phyloP scores from a whole-genome alignment of 2,329 filamentous ascomycete genomes.

The Sclerotinia trifoliorum region DNA sequence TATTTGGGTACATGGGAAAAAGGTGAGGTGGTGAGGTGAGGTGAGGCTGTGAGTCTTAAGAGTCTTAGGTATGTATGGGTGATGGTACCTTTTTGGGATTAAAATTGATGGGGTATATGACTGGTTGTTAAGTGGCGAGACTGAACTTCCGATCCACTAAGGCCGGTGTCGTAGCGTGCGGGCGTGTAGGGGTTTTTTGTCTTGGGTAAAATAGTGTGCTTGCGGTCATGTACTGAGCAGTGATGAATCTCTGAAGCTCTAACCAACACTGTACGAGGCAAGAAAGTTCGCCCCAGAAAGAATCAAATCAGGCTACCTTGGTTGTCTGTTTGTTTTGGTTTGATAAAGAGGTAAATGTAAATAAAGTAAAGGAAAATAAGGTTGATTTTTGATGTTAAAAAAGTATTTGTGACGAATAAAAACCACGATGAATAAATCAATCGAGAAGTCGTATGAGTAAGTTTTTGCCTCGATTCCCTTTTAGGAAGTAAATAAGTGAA shows the following conservation, averaged over 20 bases:
- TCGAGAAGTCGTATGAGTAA: neutral
- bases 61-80: neutral
- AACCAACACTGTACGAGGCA: neutral
- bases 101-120: conserved; percentile 16
- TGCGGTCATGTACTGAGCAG: neutral
- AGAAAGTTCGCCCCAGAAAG: neutral
- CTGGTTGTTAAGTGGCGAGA: conserved; percentile 21
- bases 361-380: too few relatives aligned
- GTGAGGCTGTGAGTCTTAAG: conserved; percentile 4
- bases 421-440: neutral
- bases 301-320: neutral
- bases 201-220: neutral
- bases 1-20: neutral
- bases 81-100: conserved; percentile 16
- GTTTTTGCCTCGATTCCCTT: neutral
- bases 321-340: neutral
- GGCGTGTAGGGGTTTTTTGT: neutral
- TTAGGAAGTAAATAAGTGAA: neutral
- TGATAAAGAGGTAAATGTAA: neutral
- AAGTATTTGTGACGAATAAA: neutral
- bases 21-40: neutral
- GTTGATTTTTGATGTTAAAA: neutral
- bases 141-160: conserved; percentile 2
- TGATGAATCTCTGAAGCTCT: neutral
- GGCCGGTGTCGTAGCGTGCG: neutral